These are phyloP conservation scores for Lentinula sp. DNA, from an alignment of 768 basidiomycete species.

Conservation along the genomic window DNA sequence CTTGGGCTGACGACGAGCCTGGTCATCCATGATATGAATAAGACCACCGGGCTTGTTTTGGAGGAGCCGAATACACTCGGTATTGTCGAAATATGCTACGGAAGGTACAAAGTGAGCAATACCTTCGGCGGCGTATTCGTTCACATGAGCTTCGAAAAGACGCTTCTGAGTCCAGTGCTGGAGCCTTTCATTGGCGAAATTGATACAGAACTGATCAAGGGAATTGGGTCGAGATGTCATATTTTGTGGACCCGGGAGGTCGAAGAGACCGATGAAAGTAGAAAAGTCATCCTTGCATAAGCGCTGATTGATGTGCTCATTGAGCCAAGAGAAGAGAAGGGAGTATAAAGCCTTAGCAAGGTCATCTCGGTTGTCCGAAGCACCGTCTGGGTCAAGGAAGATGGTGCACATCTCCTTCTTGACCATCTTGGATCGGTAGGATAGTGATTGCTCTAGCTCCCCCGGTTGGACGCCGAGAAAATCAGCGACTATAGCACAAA, in stretches of 20 bases:
- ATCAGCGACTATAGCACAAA: conserved; percentile 79
- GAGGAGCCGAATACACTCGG: conserved; percentile 82
- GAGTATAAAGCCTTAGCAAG: conserved; percentile 92
- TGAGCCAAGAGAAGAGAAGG: conserved; percentile 92
- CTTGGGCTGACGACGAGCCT: conserved; percentile 78
- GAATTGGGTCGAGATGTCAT: conserved; percentile 84
- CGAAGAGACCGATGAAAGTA: conserved; percentile 89
- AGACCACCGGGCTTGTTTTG: conserved; percentile 87
- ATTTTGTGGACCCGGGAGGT: conserved; percentile 92
- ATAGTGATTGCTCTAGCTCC: conserved; percentile 73
- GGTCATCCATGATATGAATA: conserved; percentile 97
- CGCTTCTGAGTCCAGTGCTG: conserved; percentile 77
- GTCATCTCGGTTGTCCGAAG: conserved; percentile 89
- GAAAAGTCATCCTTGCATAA: conserved; percentile 91
- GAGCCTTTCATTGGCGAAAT: conserved; percentile 91
- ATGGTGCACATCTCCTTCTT: conserved; percentile 97
- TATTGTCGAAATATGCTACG: conserved; percentile 83
- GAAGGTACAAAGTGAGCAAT: conserved; percentile 64
- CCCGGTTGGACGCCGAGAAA: conserved; percentile 79
- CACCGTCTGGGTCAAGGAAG: conserved; percentile 91
- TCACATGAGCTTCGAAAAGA: conserved; percentile 75
- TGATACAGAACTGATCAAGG: conserved; percentile 94
- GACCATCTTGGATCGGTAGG: conserved; percentile 88
- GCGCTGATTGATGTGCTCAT: conserved; percentile 93
- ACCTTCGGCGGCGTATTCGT: conserved; percentile 81